A percentile compares a stretch with the other conserved stretches of the same genome.
These are phyloP conservation scores for Trametes elegans DNA, from an alignment of 768 basidiomycete species.

Conservation along the genomic window DNA sequence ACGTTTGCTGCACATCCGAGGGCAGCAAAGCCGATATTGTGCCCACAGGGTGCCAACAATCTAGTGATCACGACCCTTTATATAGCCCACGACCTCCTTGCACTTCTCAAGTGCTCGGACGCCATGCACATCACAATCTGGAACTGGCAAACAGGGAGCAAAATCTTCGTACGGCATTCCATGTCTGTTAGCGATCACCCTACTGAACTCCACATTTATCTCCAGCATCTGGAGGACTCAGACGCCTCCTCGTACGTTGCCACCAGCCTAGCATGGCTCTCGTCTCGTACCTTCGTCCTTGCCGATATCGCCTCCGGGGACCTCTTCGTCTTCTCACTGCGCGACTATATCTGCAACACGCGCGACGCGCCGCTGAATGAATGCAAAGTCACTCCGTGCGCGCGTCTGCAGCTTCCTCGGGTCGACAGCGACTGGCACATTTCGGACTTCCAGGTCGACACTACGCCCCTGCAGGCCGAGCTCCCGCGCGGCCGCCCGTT, in stretches of 20 bases:
- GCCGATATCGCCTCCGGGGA: conserved; percentile 36
- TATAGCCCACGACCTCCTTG: conserved; percentile 54
- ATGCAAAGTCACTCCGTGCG: background rate
- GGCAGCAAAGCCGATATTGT: conserved; percentile 32
- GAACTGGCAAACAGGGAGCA: conserved; percentile 49
- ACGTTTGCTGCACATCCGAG: conserved; percentile 40
- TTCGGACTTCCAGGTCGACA: conserved; percentile 8
- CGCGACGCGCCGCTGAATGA: background rate
- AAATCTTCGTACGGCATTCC: conserved; percentile 40
- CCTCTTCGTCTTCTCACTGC: conserved; percentile 36
- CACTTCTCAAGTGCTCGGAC: conserved; percentile 33
- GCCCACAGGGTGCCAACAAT: conserved; percentile 26
- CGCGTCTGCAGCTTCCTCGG: conserved; percentile 4
- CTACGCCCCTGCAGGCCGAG: background rate
- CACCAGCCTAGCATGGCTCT: conserved; percentile 48
- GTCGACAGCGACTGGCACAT: conserved; percentile 9
- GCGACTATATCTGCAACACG: conserved; percentile 1
- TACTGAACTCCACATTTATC: background rate
- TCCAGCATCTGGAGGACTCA: conserved; percentile 31
- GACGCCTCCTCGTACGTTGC: conserved; percentile 28
- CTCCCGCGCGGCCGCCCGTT: conserved; percentile 28
- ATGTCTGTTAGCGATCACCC: background rate
- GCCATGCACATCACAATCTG: conserved; percentile 40
- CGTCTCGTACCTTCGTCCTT: conserved; percentile 41
- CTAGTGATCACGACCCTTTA: conserved; percentile 40